Evolutionary conservation across 208 protist genomes (phyloP).

Genomic region (Phytomonas sp.): DNA sequence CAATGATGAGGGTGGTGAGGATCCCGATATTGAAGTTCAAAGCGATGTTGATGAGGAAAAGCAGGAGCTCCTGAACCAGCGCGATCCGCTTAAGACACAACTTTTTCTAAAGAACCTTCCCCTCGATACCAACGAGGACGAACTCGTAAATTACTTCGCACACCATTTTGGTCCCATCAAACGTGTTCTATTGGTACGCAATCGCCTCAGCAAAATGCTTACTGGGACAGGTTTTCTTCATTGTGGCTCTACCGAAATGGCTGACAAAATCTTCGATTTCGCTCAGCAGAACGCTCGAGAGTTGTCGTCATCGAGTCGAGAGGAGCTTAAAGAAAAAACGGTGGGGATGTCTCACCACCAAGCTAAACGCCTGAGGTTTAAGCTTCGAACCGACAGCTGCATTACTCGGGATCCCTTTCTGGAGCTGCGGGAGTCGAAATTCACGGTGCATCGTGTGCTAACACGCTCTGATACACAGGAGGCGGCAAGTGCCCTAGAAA

Average conservation of each 20-base stretch:
- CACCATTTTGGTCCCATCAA: conserved; percentile 65
- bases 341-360: conserved; percentile 74
- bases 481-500: conserved; percentile 52
- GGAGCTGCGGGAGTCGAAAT: conserved; percentile 70
- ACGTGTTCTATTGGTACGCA: conserved; percentile 82
- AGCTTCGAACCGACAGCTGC: conserved; percentile 61
- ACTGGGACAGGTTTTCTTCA: conserved; percentile 83
- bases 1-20: conserved; percentile 18
- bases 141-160: conserved; percentile 63
- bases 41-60: conserved; percentile 88
- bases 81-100: conserved; percentile 80
- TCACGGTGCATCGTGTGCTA: conserved; percentile 78
- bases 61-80: conserved; percentile 77
- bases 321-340: conserved; percentile 60
- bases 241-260: conserved; percentile 58
- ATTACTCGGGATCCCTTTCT: conserved; percentile 75
- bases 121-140: conserved; percentile 80
- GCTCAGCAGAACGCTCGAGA: conserved; percentile 86
- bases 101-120: conserved; percentile 83
- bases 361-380: conserved; percentile 68
- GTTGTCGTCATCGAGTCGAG: conserved; percentile 50
- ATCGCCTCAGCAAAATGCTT: conserved; percentile 51
- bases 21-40: conserved; percentile 72
- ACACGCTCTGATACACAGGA: conserved; percentile 79
- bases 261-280: conserved; percentile 63